These are phyloP conservation scores for Immersiella caudata DNA, from an alignment of 495 filamentous ascomycete species.

Conservation along the genomic window DNA sequence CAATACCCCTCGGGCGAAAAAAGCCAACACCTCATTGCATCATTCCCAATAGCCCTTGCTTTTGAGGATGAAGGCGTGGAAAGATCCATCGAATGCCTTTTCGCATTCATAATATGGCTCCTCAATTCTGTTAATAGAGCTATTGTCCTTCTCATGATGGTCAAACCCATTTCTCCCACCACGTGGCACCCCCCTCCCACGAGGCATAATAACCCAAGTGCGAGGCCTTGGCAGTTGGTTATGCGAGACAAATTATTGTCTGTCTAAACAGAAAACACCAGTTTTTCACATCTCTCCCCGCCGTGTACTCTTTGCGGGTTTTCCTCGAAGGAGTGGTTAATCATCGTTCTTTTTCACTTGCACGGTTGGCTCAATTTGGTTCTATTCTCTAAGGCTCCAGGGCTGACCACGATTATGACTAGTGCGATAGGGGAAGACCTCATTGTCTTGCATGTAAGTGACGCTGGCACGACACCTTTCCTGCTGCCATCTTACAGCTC, in stretches of 20 bases:
- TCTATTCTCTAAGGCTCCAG: not conserved
- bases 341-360: not conserved
- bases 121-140: too few relatives aligned
- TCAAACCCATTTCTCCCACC: too few relatives aligned
- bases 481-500: not conserved
- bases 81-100: too few relatives aligned
- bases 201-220: not conserved
- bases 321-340: not conserved
- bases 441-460: constrained; percentile 67
- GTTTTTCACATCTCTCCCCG: not conserved
- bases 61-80: too few relatives aligned
- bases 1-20: too few relatives aligned
- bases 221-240: not conserved
- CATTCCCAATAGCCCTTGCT: too few relatives aligned
- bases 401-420: constrained; percentile 9
- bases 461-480: not conserved
- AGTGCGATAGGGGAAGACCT: constrained; percentile 62
- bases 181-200: not conserved
- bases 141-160: too few relatives aligned
- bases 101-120: too few relatives aligned
- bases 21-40: too few relatives aligned
- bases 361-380: not conserved
- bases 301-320: not conserved
- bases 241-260: not conserved
- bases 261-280: not conserved